Base-by-base conservation (phyloP, 1,284 basidiomycete genomes). In the Sanguinoderma infundibulare region DNA sequence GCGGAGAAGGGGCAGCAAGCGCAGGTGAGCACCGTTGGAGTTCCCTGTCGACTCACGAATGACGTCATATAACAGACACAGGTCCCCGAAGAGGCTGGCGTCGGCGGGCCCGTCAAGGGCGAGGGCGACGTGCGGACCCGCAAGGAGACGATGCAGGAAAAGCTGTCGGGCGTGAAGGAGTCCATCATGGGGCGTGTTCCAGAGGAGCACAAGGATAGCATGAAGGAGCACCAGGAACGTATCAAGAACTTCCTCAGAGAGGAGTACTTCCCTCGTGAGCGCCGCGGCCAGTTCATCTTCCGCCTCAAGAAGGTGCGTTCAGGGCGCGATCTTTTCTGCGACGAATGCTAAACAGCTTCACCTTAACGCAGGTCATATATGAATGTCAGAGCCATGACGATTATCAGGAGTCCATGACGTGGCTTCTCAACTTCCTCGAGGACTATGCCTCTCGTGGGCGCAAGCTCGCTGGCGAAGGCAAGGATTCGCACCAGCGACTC, bases 341-440 rank as follows among this genome's bases (percentile, higher is more conserved):
- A 5, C 0, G 20, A 5, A 17, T 17, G 9, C 38, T 42, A 38
- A 30, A 26, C 26, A 26, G 3, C 5, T 34, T 1, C 2, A 14
- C 15, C 40, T 0, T 1, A 14, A 14, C 35, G 0, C 52, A 68
- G 67, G 92, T 94, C 46, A 86, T 97, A 63, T 83, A 95, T 65
- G 96, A 98, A 77, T 95, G 94, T 77, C 96, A 98, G 79, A 88
- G 90, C 72, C 94, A 97, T 77, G 83, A 89, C 59, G 92, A 97
- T 73, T 98, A 98, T 78, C 92, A 95, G 69, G 88, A 86, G 53
- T 87, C 90, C 28, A 85, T 96, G 67, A 78, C 78, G 17, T 96
- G 93, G 92, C 80, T 95, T 44, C 80, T 96, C 56, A 79, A 82
- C 55, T 81, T 84, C 60, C 73, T 91, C 26, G 86, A 89, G 70